These are phyloP conservation scores for Bryoerythrophyllum caledonicum DNA, from an alignment of 225 moss, liverwort and hornwort species.

Conservation along the genomic window DNA sequence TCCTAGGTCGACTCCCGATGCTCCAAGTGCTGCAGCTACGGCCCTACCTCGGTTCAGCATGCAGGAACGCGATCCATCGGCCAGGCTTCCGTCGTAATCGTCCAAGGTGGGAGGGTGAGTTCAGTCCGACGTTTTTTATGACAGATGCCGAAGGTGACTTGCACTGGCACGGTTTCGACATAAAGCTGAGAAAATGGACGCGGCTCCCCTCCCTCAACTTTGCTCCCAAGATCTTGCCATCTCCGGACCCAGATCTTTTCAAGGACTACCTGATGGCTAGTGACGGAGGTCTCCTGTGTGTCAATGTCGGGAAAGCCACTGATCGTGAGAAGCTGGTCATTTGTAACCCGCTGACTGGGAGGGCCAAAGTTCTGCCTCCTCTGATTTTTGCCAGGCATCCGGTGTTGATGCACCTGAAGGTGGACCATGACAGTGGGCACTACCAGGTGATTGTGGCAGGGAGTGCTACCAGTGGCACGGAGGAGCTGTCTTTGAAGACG, in stretches of 20 bases:
- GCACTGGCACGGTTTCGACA: slow-evolving; percentile 32
- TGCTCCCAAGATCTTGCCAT: slow-evolving; percentile 11
- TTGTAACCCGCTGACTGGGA: slow-evolving; percentile 33
- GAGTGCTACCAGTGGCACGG: slow-evolving; percentile 37
- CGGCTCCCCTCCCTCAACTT: slow-evolving; percentile 30
- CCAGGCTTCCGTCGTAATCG: slow-evolving; percentile 18
- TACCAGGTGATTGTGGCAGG: slow-evolving; percentile 45
- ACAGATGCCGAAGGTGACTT: slow-evolving; percentile 5
- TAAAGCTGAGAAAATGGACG: neutral
- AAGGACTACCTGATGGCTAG: slow-evolving; percentile 46
- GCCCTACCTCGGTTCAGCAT: neutral
- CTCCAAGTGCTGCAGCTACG: neutral
- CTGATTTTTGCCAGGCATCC: slow-evolving; percentile 29
- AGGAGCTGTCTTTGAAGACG: slow-evolving; percentile 27
- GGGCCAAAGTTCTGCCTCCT: slow-evolving; percentile 26
- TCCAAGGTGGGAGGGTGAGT: slow-evolving; percentile 20
- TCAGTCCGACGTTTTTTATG: slow-evolving; percentile 32
- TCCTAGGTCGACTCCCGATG: neutral
- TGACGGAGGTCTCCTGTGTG: slow-evolving; percentile 31
- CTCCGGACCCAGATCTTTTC: slow-evolving; percentile 38
- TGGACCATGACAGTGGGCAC: neutral
- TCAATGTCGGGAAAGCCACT: slow-evolving; percentile 30
- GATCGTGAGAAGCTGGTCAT: slow-evolving; percentile 29
- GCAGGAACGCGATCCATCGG: neutral
- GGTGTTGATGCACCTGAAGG: slow-evolving; percentile 34